phyloP scores from a whole-genome alignment of 108 stramenopile genomes.

The Skeletonema costatum region DNA sequence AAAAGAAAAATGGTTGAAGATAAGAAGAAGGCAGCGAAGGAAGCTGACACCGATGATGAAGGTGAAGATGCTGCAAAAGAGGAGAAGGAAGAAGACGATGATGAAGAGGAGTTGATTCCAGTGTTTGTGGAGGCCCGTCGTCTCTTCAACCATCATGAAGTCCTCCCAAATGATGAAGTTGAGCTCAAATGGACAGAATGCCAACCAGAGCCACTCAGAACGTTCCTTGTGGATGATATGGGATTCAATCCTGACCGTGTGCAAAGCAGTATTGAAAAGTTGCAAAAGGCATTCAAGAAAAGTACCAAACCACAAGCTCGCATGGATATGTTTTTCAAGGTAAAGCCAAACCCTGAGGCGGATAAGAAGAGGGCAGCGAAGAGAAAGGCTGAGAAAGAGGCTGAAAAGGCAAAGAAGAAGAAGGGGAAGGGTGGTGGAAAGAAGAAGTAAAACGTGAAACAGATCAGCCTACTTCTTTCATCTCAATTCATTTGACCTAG shows the following conservation, averaged over 20 bases:
- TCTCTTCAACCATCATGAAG: conserved; percentile 90
- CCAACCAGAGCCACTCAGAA: conserved; percentile 73
- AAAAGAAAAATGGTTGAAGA: conserved; percentile 47
- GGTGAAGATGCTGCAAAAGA: conserved; percentile 24
- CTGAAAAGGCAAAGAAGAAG: conserved; percentile 43
- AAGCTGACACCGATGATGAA: conserved; percentile 46
- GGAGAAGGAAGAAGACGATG: conserved; percentile 40
- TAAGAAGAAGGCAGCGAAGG: conserved; percentile 40
- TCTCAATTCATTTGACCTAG: not conserved
- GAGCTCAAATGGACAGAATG: conserved; percentile 86
- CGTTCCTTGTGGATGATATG: conserved; percentile 90
- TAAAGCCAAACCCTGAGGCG: conserved; percentile 56
- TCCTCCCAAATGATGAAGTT: conserved; percentile 53
- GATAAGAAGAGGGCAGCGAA: conserved; percentile 48
- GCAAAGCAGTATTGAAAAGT: conserved; percentile 80
- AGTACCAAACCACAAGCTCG: conserved; percentile 82
- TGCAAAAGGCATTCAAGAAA: conserved; percentile 83
- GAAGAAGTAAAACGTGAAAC: conserved; percentile 19
- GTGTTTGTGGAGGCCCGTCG: conserved; percentile 83
- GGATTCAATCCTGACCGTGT: conserved; percentile 96
- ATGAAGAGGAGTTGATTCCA: conserved; percentile 57
- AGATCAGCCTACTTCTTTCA: not conserved
- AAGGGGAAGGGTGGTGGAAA: conserved; percentile 45
- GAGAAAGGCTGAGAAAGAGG: conserved; percentile 51
- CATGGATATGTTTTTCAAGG: conserved; percentile 92